Evolutionary conservation across 2,329 filamentous ascomycete genomes (phyloP).

Genomic region (Acrodontium crateriforme): DNA sequence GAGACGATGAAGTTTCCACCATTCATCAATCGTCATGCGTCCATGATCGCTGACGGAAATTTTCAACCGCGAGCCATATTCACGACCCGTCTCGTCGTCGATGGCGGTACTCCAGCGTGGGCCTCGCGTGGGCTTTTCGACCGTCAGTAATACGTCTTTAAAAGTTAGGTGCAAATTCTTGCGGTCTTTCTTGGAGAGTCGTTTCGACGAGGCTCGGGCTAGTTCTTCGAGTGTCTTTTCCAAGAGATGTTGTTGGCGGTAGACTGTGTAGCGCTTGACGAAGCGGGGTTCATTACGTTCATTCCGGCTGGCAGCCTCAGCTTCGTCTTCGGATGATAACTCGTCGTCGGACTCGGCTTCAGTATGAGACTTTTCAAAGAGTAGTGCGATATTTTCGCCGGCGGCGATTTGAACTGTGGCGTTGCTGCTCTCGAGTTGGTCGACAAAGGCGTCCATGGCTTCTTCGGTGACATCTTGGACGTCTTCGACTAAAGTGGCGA

Average conservation of each 20-base stretch:
- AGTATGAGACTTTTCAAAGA: conserved; percentile 62
- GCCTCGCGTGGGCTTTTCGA: conserved; percentile 52
- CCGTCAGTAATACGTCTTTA: conserved; percentile 49
- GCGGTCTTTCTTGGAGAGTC: conserved; percentile 52
- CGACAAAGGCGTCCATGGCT: conserved; percentile 67
- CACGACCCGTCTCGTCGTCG: conserved; percentile 43
- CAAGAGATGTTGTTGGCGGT: conserved; percentile 49
- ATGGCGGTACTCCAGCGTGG: conserved; percentile 53
- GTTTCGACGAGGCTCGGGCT: conserved; percentile 45
- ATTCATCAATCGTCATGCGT: conserved; percentile 52
- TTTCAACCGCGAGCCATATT: conserved; percentile 48
- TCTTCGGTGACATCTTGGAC: conserved; percentile 56
- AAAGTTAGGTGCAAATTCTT: conserved; percentile 54
- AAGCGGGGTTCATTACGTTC: conserved; percentile 28
- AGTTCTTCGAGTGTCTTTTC: conserved; percentile 45
- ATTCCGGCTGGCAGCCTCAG: conserved; percentile 26
- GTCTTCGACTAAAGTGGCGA: conserved; percentile 65
- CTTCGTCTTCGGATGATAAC: conserved; percentile 24
- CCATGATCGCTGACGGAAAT: conserved; percentile 47
- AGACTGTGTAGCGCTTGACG: conserved; percentile 54
- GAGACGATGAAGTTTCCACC: conserved; percentile 58
- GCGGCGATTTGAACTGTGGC: conserved; percentile 62
- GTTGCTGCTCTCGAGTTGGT: conserved; percentile 68
- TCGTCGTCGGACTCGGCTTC: conserved; percentile 44
- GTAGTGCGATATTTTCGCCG: conserved; percentile 65